Evolutionary conservation across 768 basidiomycete species (phyloP).

Genomic region (Lactarius psammicola): DNA sequence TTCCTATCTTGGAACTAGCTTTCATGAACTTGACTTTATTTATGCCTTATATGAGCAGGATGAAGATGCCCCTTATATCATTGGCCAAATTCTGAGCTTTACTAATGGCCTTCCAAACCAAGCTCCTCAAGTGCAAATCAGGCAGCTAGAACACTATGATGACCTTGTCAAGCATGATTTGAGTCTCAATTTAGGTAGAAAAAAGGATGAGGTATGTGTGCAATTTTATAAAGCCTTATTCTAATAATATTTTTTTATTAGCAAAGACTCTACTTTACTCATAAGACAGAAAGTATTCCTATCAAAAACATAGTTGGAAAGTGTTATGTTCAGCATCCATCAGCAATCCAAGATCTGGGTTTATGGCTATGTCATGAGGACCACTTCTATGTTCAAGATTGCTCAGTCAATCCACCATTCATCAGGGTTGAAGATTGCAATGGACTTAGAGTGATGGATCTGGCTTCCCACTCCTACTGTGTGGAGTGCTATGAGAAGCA

Average conservation of each 20-base stretch:
- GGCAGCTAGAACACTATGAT: conserved; percentile 48
- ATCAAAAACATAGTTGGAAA: conserved; percentile 50
- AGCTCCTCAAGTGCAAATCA: conserved; percentile 39
- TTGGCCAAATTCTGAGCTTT: conserved; percentile 56
- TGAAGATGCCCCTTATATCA: conserved; percentile 40
- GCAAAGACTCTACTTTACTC: conserved; percentile 45
- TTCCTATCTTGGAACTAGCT: conserved; percentile 44
- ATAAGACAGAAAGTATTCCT: conserved; percentile 31
- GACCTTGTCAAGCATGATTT: conserved; percentile 33
- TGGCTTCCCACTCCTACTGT: conserved; percentile 40
- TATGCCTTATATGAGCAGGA: conserved; percentile 43
- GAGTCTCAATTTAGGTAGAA: conserved; percentile 6
- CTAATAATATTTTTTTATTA: conserved; percentile 23
- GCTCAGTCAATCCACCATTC: conserved; percentile 3
- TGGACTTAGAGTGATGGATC: conserved; percentile 4
- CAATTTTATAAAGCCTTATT: not conserved
- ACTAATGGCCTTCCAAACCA: conserved; percentile 27
- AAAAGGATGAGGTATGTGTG: conserved; percentile 20
- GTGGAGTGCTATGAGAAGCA: conserved; percentile 41
- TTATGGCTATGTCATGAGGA: conserved; percentile 55
- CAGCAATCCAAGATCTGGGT: conserved; percentile 35
- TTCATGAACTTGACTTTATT: conserved; percentile 61
- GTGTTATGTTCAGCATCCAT: conserved; percentile 48
- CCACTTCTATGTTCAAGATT: conserved; percentile 41
- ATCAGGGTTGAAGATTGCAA: not conserved